These are phyloP conservation scores for Globisporangium yorkense DNA, from an alignment of 352 stramenopile genomes.

Conservation along the genomic window DNA sequence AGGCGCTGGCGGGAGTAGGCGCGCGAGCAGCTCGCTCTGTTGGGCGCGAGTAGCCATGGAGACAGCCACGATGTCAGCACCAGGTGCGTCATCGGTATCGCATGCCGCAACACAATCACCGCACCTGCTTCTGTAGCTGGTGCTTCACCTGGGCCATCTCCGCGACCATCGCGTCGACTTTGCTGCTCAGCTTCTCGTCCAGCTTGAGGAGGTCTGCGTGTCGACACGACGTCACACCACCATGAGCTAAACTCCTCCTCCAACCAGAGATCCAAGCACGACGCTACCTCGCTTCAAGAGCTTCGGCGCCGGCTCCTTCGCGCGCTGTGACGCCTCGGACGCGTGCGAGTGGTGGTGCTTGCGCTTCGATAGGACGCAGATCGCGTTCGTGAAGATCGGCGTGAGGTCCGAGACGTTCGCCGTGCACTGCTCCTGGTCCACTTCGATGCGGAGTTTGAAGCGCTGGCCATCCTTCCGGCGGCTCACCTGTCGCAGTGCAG, in stretches of 20 bases:
- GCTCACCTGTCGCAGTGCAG: constrained; percentile 36
- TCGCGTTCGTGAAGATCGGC: constrained; percentile 80
- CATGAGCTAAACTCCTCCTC: background rate
- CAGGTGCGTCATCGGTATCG: background rate
- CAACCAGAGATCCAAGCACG: background rate
- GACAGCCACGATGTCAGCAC: background rate
- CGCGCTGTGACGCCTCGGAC: constrained; percentile 35
- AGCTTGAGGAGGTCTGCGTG: constrained; percentile 36
- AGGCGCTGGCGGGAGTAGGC: constrained; percentile 12
- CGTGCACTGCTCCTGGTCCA: constrained; percentile 80
- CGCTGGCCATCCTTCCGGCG: constrained; percentile 77
- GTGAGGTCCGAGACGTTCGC: constrained; percentile 72
- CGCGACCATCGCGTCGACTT: constrained; percentile 43
- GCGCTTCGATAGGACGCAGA: constrained; percentile 83
- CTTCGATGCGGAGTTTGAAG: constrained; percentile 82
- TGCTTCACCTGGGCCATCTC: constrained; percentile 53
- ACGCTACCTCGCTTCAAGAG: constrained; percentile 48
- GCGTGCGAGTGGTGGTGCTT: constrained; percentile 52
- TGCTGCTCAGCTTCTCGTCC: constrained; percentile 52
- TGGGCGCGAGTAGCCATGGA: too few relatives aligned
- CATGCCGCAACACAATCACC: background rate
- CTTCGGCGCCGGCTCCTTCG: constrained; percentile 52
- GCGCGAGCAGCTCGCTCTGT: constrained; percentile 31
- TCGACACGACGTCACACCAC: background rate
- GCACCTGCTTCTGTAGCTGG: constrained; percentile 60